Percentiles rank a stretch among this genome's conserved stretches.
phyloP scores from a whole-genome alignment of 306 rosid genomes.

The Cicer pinnatifidum region DNA sequence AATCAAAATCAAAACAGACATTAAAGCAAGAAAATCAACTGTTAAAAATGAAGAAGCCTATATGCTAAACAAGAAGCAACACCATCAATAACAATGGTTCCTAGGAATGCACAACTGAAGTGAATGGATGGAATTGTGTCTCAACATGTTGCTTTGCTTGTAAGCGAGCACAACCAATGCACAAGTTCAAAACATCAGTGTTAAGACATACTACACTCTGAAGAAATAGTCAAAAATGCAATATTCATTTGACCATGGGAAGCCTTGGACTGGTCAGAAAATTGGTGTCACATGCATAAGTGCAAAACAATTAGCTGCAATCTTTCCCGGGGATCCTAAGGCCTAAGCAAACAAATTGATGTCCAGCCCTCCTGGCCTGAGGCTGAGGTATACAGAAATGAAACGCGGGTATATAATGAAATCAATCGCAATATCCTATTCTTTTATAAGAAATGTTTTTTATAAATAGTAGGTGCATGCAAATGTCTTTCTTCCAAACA shows the following conservation, averaged over 20 bases:
- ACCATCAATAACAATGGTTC: conserved; percentile 9
- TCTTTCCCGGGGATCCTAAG: neutral
- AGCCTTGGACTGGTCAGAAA: neutral
- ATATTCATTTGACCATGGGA: neutral
- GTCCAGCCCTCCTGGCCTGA: neutral
- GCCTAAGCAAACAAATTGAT: neutral
- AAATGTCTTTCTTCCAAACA: conserved; percentile 23
- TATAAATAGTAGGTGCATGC: neutral
- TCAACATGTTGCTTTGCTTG: neutral
- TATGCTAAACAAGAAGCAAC: conserved; percentile 2
- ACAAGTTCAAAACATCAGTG: neutral
- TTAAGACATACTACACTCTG: neutral
- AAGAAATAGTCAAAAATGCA: neutral
- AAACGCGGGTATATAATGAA: neutral
- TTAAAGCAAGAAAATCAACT: too few species aligned
- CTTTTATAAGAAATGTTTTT: neutral
- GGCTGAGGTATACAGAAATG: conserved; percentile 4
- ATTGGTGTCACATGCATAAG: neutral
- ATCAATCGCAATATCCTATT: neutral
- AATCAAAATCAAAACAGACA: neutral
- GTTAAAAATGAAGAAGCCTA: neutral
- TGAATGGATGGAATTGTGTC: neutral
- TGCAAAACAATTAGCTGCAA: conserved; percentile 6
- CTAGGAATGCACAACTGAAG: neutral
- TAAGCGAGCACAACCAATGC: neutral